Conservation (phyloP, 2,329 filamentous ascomycete genomes). For the Colletotrichum costaricense region DNA sequence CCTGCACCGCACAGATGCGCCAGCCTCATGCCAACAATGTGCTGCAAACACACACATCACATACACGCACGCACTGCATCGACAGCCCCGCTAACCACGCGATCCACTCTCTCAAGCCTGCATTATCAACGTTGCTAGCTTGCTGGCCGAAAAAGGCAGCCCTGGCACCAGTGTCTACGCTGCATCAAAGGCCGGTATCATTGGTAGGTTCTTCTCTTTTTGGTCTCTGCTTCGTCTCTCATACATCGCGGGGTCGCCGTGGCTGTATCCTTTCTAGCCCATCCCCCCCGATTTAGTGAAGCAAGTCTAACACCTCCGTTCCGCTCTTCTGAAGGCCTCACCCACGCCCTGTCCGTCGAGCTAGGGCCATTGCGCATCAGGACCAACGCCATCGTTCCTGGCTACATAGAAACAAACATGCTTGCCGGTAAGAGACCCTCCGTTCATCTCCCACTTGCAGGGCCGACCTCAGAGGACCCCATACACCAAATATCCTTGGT, state of each 20-base stretch:
- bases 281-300: background rate
- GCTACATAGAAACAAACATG: conserved; percentile 87
- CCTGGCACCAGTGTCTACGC: conserved; percentile 79
- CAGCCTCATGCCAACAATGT: background rate
- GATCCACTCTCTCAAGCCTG: conserved; percentile 57
- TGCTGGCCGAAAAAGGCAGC: conserved; percentile 77
- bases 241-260: background rate
- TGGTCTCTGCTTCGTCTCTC: conserved; percentile 21
- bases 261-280: conserved; percentile 8
- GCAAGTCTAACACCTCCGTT: conserved; percentile 16
- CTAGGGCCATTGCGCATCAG: conserved; percentile 71
- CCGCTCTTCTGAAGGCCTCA: conserved; percentile 65
- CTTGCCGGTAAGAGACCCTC: conserved; percentile 67
- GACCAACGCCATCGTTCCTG: conserved; percentile 84
- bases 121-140: conserved; percentile 85
- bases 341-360: conserved; percentile 73
- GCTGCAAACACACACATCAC: background rate
- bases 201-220: conserved; percentile 62
- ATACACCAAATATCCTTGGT: background rate
- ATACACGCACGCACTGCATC: background rate
- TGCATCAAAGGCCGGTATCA: conserved; percentile 82
- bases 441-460: background rate
- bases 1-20: conserved; percentile 18
- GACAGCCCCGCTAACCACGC: conserved; percentile 23
- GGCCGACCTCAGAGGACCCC: conserved; percentile 1